A percentile compares a stretch with the other conserved stretches of the same genome.
Evolutionary conservation across 2,329 filamentous ascomycete species (phyloP).

Genomic region (Aspergillus brunneoviolaceus): DNA sequence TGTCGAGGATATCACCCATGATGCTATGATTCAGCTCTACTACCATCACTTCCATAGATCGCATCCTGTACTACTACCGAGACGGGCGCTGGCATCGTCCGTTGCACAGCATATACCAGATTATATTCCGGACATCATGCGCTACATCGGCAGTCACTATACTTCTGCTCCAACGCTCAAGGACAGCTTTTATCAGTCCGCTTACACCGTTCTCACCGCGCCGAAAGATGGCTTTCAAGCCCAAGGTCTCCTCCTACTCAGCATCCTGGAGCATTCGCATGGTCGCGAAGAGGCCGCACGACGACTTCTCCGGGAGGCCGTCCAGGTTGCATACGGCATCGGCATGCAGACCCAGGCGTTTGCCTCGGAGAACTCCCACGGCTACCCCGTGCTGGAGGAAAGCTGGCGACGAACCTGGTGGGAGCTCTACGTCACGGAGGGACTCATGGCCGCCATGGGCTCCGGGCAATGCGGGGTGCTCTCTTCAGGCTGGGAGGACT

Average conservation of each 20-base stretch:
- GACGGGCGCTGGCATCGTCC: conserved; percentile 29
- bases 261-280: conserved; percentile 31
- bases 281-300: conserved; percentile 26
- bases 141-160: conserved; percentile 54
- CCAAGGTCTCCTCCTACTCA: conserved; percentile 32
- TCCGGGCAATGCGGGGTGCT: not conserved
- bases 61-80: conserved; percentile 54
- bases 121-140: conserved; percentile 49
- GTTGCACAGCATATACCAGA: conserved; percentile 36
- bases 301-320: conserved; percentile 57
- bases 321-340: conserved; percentile 68
- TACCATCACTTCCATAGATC: conserved; percentile 52
- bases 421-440: conserved; percentile 73
- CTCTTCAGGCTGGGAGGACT: not conserved
- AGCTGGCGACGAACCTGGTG: conserved; percentile 86
- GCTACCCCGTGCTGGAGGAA: conserved; percentile 69
- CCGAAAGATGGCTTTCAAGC: conserved; percentile 31
- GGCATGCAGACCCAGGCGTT: conserved; percentile 69
- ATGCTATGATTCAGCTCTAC: conserved; percentile 45
- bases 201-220: conserved; percentile 15
- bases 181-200: conserved; percentile 19
- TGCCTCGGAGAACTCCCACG: conserved; percentile 32
- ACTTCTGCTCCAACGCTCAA: conserved; percentile 32
- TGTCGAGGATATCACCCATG: conserved; percentile 17
- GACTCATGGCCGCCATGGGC: conserved; percentile 70